phyloP scores from a whole-genome alignment of 2,329 filamentous ascomycete genomes.

The Ambrosiella xylebori region DNA sequence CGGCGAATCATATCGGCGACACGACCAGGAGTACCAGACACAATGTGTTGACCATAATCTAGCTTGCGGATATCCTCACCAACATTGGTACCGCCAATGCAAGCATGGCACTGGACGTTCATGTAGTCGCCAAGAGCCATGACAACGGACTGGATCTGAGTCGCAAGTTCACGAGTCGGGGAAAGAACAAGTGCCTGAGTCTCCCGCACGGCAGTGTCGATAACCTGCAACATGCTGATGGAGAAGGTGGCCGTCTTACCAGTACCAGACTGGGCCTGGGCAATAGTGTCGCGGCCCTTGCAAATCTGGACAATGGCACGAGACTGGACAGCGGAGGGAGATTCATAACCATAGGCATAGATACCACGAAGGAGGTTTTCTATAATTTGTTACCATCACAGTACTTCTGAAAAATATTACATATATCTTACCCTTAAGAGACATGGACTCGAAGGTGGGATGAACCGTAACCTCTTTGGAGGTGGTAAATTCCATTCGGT shows the following conservation, averaged over 20 bases:
- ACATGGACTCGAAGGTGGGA: slow-evolving; percentile 90
- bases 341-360: slow-evolving; percentile 97
- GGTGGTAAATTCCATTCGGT: slow-evolving; percentile 95
- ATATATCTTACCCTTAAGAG: slow-evolving; percentile 52
- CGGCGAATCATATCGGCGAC: slow-evolving; percentile 53
- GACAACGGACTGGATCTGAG: slow-evolving; percentile 95
- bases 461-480: slow-evolving; percentile 95
- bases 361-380: slow-evolving; percentile 93
- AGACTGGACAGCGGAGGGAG: slow-evolving; percentile 91
- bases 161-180: slow-evolving; percentile 88
- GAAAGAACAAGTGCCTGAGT: slow-evolving; percentile 91
- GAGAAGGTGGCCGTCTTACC: slow-evolving; percentile 96
- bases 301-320: slow-evolving; percentile 97
- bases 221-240: slow-evolving; percentile 89
- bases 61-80: slow-evolving; percentile 96
- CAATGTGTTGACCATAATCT: slow-evolving; percentile 93
- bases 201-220: slow-evolving; percentile 82
- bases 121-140: slow-evolving; percentile 99
- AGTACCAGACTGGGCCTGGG: slow-evolving; percentile 91
- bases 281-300: slow-evolving; percentile 97
- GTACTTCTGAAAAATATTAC: neutral
- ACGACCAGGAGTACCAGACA: slow-evolving; percentile 91
- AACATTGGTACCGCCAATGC: slow-evolving; percentile 94
- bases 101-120: slow-evolving; percentile 98
- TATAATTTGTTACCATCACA: neutral